Base-by-base conservation (phyloP, 148 eudicot species). In the Silene conica region DNA sequence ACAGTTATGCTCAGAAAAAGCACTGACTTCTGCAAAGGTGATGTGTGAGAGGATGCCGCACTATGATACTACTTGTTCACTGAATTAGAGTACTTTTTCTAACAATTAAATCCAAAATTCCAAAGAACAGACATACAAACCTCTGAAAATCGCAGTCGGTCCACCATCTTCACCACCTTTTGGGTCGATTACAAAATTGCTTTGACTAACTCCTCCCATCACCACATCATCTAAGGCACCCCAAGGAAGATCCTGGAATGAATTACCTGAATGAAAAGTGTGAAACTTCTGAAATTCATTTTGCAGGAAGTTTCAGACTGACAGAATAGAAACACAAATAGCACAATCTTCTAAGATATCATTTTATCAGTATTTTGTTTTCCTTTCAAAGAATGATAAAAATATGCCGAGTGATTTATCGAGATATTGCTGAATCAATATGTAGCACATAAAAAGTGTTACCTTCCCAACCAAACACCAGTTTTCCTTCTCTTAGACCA, bases 201-300 rank as follows among this genome's bases (percentile, higher is more conserved):
- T 95, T 82, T 92, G 90, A 85, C 97, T 94, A 71, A 92, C 99
- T 76, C 99, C 97, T 71, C 97, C 97, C 97, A 90, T 95, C 78
- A 95, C 99, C 78, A 92, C 94, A 82, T 95, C 97, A 82, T 95
- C 99, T 82, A 95, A 82, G 70, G 97, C 85, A 78, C 99, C 99
- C 99, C 99, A 95, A 57, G 94, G 87, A 70, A 95, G 90, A 79
- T 95, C 96, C 83, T 75, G 85, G 63, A 77, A 87, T 77, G 87
- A 81, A 75, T 78, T 87, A 61, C 79, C 98, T 95, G 87, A 69
- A 71, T 57, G 46, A 75, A 57, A 68, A 45, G 22, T 21, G 28
- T 45, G 34, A 69, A 57, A 5, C 3, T 6, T 43, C 22, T 72
- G 1, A 69, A 48, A 28, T 22, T 28, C 57, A 57, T n/a, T 25